A percentile compares a stretch with the other conserved stretches of the same genome.
Conservation (phyloP, 176 grass and related monocot species). For the Bromus sterilis region DNA sequence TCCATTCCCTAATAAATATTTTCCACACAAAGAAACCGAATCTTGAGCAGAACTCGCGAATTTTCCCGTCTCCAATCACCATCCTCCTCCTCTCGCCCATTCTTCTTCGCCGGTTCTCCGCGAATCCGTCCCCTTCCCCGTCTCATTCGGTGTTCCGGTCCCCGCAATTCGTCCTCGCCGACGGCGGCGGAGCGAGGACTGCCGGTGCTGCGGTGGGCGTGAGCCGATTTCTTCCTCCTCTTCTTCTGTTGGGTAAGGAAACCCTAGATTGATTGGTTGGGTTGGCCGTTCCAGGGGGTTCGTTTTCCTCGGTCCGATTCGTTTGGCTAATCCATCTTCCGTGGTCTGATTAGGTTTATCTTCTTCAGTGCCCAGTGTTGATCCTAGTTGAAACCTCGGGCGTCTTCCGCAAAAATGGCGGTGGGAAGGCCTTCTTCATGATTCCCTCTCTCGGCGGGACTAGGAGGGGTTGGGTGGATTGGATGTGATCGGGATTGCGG, state of each 20-base stretch:
- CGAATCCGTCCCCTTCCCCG: background rate
- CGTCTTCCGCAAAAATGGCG: background rate
- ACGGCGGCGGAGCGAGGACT: no score
- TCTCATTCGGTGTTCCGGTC: background rate
- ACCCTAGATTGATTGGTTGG: background rate
- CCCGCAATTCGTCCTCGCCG: background rate
- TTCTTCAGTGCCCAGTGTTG: background rate
- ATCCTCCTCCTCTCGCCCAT: background rate
- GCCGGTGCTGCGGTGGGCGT: no score
- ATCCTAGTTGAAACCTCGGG: background rate
- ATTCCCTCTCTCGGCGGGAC: background rate
- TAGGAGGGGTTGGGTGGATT: background rate
- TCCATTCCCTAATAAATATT: background rate
- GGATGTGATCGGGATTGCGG: background rate
- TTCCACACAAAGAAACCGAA: background rate
- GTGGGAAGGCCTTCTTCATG: background rate
- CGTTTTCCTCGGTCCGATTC: no score
- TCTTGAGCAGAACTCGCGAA: background rate
- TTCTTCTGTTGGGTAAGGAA: background rate
- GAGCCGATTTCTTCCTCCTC: background rate
- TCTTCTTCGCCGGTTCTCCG: background rate
- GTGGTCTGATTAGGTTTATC: background rate
- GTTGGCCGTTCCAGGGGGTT: background rate
- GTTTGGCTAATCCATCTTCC: background rate
- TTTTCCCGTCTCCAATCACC: background rate